phyloP scores from a whole-genome alignment of 441 rosid species.

The Mallotus japonicus region DNA sequence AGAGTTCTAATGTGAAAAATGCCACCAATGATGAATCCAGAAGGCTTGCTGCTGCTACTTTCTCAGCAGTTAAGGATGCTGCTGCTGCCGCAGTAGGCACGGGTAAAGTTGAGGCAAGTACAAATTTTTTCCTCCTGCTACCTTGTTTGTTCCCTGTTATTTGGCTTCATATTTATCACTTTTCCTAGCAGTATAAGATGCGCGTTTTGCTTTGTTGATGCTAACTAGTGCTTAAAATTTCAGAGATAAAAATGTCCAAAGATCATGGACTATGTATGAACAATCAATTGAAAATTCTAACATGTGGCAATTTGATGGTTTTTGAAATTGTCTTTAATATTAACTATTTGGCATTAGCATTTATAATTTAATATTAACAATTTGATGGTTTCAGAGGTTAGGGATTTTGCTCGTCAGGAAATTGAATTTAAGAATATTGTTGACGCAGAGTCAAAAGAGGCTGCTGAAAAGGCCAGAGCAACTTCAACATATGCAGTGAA shows the following conservation, averaged over 20 bases:
- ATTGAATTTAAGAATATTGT: constrained; percentile 65
- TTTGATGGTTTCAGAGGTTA: constrained; percentile 38
- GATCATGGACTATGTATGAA: no score
- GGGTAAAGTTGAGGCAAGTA: constrained; percentile 76
- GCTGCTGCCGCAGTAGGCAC: constrained; percentile 53
- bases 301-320: no score
- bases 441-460: constrained; percentile 81
- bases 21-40: constrained; percentile 34
- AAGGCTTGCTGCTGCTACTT: constrained; percentile 77
- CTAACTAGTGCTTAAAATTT: not conserved
- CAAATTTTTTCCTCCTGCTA: not conserved
- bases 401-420: constrained; percentile 93
- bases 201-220: not conserved
- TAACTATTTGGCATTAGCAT: no score
- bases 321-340: no score
- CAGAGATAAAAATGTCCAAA: not conserved
- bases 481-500: constrained; percentile 70
- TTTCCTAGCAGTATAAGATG: not conserved
- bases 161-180: no score
- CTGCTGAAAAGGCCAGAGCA: constrained; percentile 57
- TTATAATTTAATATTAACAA: no score
- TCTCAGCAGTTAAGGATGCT: constrained; percentile 77
- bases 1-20: constrained; percentile 19
- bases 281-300: no score
- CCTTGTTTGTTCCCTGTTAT: not conserved